Evolutionary conservation across 1,139 yeast species (phyloP), one percentile per base, ranked within the genome.

Genomic region (Yamadazyma blattariae): DNA sequence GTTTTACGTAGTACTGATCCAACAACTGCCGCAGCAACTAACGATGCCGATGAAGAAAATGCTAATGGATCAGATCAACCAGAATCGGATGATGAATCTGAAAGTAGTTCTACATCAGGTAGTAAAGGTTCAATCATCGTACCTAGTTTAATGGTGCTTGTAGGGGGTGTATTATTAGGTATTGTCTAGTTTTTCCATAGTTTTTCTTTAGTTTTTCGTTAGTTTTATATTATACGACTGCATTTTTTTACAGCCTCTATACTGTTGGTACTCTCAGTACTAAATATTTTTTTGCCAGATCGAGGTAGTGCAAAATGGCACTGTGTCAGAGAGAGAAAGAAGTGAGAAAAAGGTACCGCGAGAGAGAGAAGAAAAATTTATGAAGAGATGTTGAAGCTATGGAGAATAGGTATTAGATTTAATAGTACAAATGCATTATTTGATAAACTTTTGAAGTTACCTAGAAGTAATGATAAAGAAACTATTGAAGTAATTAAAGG

Each of bases 401-500:
- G 19, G 18, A 12, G 7, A 25, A 15, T 22, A 11, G 20, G 29
- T 12, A 7, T 31, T 3, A 25, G 34, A 14, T 15, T 25, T 14
- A 14, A 28, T 16, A 27, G 50, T 32, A 37, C 42, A 4, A 22
- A 21, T 17, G 33, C 13, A 12, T 35, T 17, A 12, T 21, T 21
- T 5, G n/a, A 28, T 15, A 5, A n/a, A 19, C 7, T 28, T 12
- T 12, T 10, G 6, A 8, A 16, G 14, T 10, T 14, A 21, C 14
- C 30, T 11, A n/a, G 14, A 11, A 8, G 14, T 9, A 16, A 28
- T 21, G n/a, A 23, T 23, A 6, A 7, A n/a, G 25, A 35, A 7
- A 49, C 52, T 2, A 20, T 53, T 4, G 41, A 45, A 7, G 57
- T 65, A 5, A 39, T 64, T 10, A 42, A 40, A 16, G 50, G 58